These are phyloP conservation scores for Tylopilus sp. DNA, from an alignment of 1,284 basidiomycete genomes.

Conservation along the genomic window DNA sequence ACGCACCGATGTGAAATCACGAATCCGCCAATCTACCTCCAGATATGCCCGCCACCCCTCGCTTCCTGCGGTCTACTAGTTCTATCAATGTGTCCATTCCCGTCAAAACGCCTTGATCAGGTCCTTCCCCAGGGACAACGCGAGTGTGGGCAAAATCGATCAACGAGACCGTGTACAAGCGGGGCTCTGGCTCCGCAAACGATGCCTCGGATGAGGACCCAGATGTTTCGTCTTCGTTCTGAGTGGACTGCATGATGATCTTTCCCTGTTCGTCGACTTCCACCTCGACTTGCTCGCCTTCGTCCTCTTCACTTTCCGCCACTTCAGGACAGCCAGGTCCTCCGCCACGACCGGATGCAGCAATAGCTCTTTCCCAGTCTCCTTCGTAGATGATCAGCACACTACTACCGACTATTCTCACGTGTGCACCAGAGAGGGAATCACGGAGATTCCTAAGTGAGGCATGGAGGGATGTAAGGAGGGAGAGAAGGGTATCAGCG, in stretches of 20 bases:
- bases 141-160: slow-evolving; percentile 95
- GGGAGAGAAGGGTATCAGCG: slow-evolving; percentile 48
- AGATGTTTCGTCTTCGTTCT: slow-evolving; percentile 31
- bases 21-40: not conserved
- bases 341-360: slow-evolving; percentile 41
- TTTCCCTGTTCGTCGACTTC: slow-evolving; percentile 40
- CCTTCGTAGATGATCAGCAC: slow-evolving; percentile 86
- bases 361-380: slow-evolving; percentile 43
- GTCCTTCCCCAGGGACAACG: slow-evolving; percentile 66
- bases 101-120: slow-evolving; percentile 49
- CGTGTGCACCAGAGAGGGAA: slow-evolving; percentile 54
- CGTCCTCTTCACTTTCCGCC: slow-evolving; percentile 29
- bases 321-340: slow-evolving; percentile 37
- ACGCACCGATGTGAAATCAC: not conserved
- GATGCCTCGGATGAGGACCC: slow-evolving; percentile 28
- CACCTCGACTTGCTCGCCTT: slow-evolving; percentile 30
- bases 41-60: slow-evolving; percentile 12
- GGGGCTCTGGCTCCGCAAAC: slow-evolving; percentile 39
- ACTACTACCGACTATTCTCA: slow-evolving; percentile 81
- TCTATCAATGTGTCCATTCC: slow-evolving; percentile 28
- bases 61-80: slow-evolving; percentile 20
- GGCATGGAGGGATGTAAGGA: slow-evolving; percentile 56
- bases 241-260: slow-evolving; percentile 37
- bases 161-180: slow-evolving; percentile 67
- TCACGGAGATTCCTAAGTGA: slow-evolving; percentile 57